Base-by-base conservation (phyloP, 257 asterid genomes). In the Galeopsis tetrahit region DNA sequence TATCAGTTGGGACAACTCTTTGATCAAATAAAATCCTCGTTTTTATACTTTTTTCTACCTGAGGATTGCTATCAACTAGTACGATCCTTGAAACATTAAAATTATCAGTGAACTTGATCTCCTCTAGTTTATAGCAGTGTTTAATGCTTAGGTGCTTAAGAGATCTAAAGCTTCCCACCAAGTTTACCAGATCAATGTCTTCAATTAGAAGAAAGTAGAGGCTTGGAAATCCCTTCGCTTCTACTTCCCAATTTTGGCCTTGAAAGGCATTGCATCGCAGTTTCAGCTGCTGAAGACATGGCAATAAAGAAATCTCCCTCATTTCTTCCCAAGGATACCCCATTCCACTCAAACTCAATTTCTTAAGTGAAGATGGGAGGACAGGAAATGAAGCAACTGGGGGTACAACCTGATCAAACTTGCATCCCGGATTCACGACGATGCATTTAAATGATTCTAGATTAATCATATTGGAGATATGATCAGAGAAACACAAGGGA, bases 41-140 rank as follows among this genome's bases (percentile, higher is more conserved):
- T 44, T 44, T 31, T 28, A 31, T 10, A 28, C 39, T 32, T 15
- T 10, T 57, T 57, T 10, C 63, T 8, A 31, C 39, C 7, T 8
- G 8, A 57, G 63, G 63, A 57, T 31, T 28, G 38, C 63, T 17
- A 39, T 57, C 63, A 57, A 57, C 38, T 28, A 57, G 15, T 57
- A 31, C 63, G 32, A 53, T 17, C 34, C 32, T 6, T 2, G 3
- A 2, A 53, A 21, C 0, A 0, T 3, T 1, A 53, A 2, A 21
- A 17, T 21, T 1, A 10, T 0, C 5, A n/a, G n/a, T n/a, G 11
- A 53, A 6, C 1, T 53, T 34, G 13, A 53, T 17, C 13, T 53
- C 34, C 35, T 53, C 11, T 13, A 53, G 17, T 53, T 53, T 53
- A 8, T 53, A 53, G 11, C 60, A 53, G 34, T 53, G 11, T 53